Evolutionary conservation across 306 rosid species (phyloP).

Genomic region (Quercus cerris): DNA sequence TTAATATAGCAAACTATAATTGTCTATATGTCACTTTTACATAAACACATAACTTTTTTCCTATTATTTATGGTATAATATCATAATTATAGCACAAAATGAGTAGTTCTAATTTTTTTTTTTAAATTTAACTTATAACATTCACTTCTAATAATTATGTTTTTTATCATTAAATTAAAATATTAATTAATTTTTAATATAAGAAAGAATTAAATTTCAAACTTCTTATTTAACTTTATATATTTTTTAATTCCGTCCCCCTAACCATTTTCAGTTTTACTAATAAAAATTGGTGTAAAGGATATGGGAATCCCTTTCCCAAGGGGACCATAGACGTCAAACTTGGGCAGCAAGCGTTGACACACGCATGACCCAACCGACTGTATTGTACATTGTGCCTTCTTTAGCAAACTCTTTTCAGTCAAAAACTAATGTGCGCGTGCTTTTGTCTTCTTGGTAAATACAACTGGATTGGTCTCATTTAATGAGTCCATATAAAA

Average conservation of each 20-base stretch:
- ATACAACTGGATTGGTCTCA: background rate
- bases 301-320: background rate
- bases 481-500: background rate
- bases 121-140: accelerated
- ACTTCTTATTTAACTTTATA: too few species aligned
- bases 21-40: too few species aligned
- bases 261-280: background rate
- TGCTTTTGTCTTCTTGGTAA: slow-evolving; percentile 19
- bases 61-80: too few species aligned
- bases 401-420: slow-evolving; percentile 10
- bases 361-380: slow-evolving; percentile 4
- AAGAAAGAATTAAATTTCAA: accelerated
- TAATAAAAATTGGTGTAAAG: background rate
- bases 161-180: accelerated
- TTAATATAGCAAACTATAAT: too few species aligned
- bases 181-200: accelerated
- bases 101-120: too few species aligned
- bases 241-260: too few species aligned
- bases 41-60: too few species aligned
- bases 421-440: slow-evolving; percentile 14
- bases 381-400: slow-evolving; percentile 8
- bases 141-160: accelerated
- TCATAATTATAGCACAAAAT: too few species aligned
- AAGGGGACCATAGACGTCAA: slow-evolving; percentile 15
- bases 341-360: slow-evolving; percentile 5